Base-by-base conservation (phyloP, 73 alveolate genomes). In the Paramecium octaurelia region DNA sequence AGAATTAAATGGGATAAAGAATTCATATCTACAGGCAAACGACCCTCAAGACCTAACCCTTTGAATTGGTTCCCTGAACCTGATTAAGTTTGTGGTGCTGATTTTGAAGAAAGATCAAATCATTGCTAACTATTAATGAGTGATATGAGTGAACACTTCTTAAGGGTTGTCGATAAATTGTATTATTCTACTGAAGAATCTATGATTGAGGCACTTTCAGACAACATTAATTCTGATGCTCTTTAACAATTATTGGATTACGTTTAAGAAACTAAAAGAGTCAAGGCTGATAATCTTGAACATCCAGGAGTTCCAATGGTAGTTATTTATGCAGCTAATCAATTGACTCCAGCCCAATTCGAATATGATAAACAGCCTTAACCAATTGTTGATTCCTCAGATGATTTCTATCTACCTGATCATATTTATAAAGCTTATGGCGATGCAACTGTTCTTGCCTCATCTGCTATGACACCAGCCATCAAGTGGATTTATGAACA, bases 271-370 rank as follows among this genome's bases (percentile, higher is more conserved):
- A 35, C 21, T 70, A 35, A 31, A 9, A 86, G 80, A 57, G 43
- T 60, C 14, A 42, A 86, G 36, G 85, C 80, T 86, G 36, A 29
- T 36, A 29, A 86, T 16, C 36, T 86, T 23, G 58, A 57, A 50
- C 75, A 86, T 34, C 93, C 93, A 29, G 93, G 93, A 6, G 93
- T 86, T 12, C 93, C 93, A 24, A 86, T 73, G 75, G 50, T 73
- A 20, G 16, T 86, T 27, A 10, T 86, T 50, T 86, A 58, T 58
- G 93, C 86, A 6, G 93, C 86, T 23, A 38, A 58, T 50, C 40
- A 38, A 34, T 34, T 38, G 40, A 48, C 68, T 27, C 43, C 86
- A 21, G 9, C 14, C 14, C 40, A 20, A 12, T 57, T 86, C 8
- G 14, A 35, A 27, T 86, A 86, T 58, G 24, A 86, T 4, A 18